phyloP scores from a whole-genome alignment of 2,329 filamentous ascomycete genomes.

The Sordariomycetes sp. region DNA sequence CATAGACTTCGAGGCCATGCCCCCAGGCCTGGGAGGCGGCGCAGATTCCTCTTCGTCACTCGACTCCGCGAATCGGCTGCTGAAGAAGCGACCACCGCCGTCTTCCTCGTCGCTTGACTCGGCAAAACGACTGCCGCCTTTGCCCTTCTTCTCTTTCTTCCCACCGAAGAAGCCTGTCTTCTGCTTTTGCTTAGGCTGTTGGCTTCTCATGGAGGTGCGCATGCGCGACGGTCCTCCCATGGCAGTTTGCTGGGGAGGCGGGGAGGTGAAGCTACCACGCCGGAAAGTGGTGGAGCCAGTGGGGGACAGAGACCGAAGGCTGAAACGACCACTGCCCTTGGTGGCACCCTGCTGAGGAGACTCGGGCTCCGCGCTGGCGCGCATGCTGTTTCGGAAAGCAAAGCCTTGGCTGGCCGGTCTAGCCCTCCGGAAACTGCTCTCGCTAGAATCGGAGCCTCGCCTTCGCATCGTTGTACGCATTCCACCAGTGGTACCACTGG shows the following conservation, averaged over 20 bases:
- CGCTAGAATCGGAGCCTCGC: conserved; percentile 55
- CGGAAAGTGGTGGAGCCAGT: conserved; percentile 44
- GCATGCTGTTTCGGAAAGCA: conserved; percentile 67
- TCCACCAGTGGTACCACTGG: conserved; percentile 6
- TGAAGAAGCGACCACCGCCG: conserved; percentile 25
- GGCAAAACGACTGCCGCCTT: conserved; percentile 41
- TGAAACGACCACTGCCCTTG: conserved; percentile 49
- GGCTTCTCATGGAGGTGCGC: conserved; percentile 34
- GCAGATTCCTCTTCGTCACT: conserved; percentile 46
- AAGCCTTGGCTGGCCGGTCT: conserved; percentile 40
- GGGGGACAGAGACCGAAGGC: conserved; percentile 63
- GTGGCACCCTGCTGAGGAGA: conserved; percentile 15
- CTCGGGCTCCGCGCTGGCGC: conserved; percentile 23
- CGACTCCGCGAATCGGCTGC: conserved; percentile 60
- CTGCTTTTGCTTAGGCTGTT: conserved; percentile 25
- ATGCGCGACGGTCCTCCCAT: conserved; percentile 19
- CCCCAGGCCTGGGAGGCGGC: conserved; percentile 11
- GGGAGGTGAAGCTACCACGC: conserved; percentile 24
- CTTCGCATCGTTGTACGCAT: conserved; percentile 33
- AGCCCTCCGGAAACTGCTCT: conserved; percentile 73
- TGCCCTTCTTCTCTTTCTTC: conserved; percentile 28
- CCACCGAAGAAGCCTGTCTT: conserved; percentile 30
- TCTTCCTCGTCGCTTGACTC: conserved; percentile 56
- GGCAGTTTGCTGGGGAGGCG: conserved; percentile 23
- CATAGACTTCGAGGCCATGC: conserved; percentile 24